Percentiles rank a stretch among this genome's conserved stretches.
These are phyloP conservation scores for Combretum micranthum DNA, from an alignment of 345 rosid species.

Conservation along the genomic window DNA sequence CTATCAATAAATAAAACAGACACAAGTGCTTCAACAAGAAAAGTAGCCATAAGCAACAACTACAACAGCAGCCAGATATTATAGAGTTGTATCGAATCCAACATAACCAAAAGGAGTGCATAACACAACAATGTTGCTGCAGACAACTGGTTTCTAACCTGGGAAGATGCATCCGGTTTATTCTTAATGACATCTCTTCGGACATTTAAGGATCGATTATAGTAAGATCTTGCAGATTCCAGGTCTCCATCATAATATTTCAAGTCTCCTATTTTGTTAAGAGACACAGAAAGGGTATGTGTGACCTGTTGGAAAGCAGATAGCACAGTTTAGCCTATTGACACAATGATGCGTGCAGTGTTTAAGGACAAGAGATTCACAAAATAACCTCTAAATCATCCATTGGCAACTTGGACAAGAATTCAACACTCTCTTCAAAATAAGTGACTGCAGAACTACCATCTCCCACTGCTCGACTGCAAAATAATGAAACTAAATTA, in stretches of 20 bases:
- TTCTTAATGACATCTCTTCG: slow-evolving; percentile 67
- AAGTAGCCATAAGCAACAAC: too few relatives aligned
- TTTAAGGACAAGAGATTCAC: background rate
- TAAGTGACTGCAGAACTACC: slow-evolving; percentile 59
- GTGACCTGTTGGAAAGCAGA: slow-evolving; percentile 42
- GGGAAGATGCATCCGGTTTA: slow-evolving; percentile 55
- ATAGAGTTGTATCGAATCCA: too few relatives aligned
- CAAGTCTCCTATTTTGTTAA: slow-evolving; percentile 92
- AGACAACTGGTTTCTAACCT: slow-evolving; percentile 33
- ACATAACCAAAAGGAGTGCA: too few relatives aligned
- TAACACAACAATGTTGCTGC: background rate
- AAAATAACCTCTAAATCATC: slow-evolving; percentile 74
- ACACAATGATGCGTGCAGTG: background rate
- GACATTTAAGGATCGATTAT: slow-evolving; percentile 62
- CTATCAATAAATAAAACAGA: too few relatives aligned
- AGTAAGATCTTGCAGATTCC: slow-evolving; percentile 74
- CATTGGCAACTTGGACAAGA: slow-evolving; percentile 59
- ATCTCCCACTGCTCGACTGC: slow-evolving; percentile 92
- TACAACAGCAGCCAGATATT: too few relatives aligned
- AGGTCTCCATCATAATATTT: slow-evolving; percentile 84
- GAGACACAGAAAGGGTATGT: slow-evolving; percentile 92
- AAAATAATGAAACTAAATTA: slow-evolving; percentile 11
- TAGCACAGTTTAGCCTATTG: background rate
- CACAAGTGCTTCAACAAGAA: too few relatives aligned
- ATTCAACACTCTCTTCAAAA: slow-evolving; percentile 87